Conservation (phyloP, 352 stramenopile species). For the Lagenidium giganteum region DNA sequence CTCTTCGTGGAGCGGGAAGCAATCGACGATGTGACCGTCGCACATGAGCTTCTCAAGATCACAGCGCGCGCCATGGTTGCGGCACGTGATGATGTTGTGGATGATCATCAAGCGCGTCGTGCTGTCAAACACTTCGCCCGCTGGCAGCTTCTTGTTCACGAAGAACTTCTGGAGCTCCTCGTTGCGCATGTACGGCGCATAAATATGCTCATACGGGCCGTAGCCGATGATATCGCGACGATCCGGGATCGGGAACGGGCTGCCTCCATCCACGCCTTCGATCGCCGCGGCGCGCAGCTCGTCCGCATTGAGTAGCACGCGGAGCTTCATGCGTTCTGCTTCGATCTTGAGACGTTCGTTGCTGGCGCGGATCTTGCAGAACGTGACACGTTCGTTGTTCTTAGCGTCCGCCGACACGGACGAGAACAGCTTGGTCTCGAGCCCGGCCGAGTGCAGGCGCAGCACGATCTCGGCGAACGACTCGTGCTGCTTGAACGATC, state of each 20-base stretch:
- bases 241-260: conserved; percentile 77
- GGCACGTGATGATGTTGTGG: conserved; percentile 81
- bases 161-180: conserved; percentile 67
- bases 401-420: conserved; percentile 41
- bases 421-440: conserved; percentile 74
- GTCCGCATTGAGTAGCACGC: conserved; percentile 60
- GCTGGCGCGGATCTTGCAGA: conserved; percentile 77
- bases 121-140: conserved; percentile 65
- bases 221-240: conserved; percentile 75
- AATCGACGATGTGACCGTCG: conserved; percentile 69
- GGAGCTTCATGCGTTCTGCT: conserved; percentile 68
- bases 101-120: conserved; percentile 78
- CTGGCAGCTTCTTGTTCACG: conserved; percentile 44
- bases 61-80: conserved; percentile 49
- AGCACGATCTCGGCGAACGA: conserved; percentile 79
- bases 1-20: conserved; percentile 74
- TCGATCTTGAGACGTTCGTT: conserved; percentile 70
- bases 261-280: conserved; percentile 69
- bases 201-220: conserved; percentile 83
- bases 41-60: conserved; percentile 76
- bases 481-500: too few relatives aligned
- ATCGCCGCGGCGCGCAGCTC: conserved; percentile 60
- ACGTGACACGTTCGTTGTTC: too few relatives aligned
- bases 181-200: conserved; percentile 72
- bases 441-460: conserved; percentile 47